A percentile compares a stretch with the other conserved stretches of the same genome.
These are phyloP conservation scores for Diplodia corticola DNA, from an alignment of 2,329 filamentous ascomycete genomes.

Conservation along the genomic window DNA sequence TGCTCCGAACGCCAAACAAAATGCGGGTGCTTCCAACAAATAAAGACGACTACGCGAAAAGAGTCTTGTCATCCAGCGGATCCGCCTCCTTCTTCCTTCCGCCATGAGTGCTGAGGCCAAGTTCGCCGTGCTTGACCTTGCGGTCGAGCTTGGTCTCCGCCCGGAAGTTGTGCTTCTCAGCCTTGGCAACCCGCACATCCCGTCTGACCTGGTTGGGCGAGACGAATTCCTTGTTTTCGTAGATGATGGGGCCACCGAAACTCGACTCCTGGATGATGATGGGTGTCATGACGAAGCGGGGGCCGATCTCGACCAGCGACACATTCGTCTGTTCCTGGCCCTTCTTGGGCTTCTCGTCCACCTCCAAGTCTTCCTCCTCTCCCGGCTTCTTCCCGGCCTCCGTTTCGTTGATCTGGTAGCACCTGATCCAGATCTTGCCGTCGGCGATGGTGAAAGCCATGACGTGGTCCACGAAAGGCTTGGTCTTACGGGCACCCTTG, in stretches of 20 bases:
- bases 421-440: constrained; percentile 92
- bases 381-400: constrained; percentile 52
- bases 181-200: constrained; percentile 75
- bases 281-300: constrained; percentile 87
- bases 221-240: constrained; percentile 97
- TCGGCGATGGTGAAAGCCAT: constrained; percentile 90
- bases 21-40: constrained; percentile 15
- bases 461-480: constrained; percentile 94
- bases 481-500: constrained; percentile 80
- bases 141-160: constrained; percentile 73
- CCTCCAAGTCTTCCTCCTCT: constrained; percentile 40
- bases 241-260: constrained; percentile 95
- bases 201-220: constrained; percentile 91
- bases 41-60: constrained; percentile 64
- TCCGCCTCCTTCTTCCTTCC: constrained; percentile 63
- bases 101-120: constrained; percentile 71
- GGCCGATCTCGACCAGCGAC: constrained; percentile 87
- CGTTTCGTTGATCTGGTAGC: constrained; percentile 88
- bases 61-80: constrained; percentile 71
- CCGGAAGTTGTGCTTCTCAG: constrained; percentile 73
- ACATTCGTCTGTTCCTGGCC: constrained; percentile 67
- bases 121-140: constrained; percentile 69
- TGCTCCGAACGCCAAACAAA: constrained; percentile 23
- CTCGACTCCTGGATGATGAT: constrained; percentile 94
- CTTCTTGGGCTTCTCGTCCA: constrained; percentile 37